Base-by-base conservation (phyloP, 495 filamentous ascomycete species). In the Daldinia loculata region DNA sequence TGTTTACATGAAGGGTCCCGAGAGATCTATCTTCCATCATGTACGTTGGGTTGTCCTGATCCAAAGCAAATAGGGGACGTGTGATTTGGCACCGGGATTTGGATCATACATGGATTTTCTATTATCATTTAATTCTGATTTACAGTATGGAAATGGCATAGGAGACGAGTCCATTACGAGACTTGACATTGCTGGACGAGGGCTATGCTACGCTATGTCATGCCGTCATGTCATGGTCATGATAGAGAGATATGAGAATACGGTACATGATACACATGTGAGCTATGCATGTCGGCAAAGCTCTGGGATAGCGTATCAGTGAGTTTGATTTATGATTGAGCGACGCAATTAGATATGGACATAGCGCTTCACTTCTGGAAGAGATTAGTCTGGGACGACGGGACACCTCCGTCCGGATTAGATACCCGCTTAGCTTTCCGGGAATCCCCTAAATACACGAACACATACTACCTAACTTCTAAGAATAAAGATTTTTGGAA, bases 381-480 rank as follows among this genome's bases (percentile, higher is more conserved):
- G 32, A 24, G 27, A 38, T n/a, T 27, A 53, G 34, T 63, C 48
- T 6, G 32, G 45, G 43, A 50, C 34, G 61, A 45, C 26, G 34
- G 50, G 36, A 17, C 5, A 26, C 29, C 39, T 41, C 56, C 50
- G 39, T 26, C 56, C 34, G 29, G 22, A 22, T 61, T 50, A 30
- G 39, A 55, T 48, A 52, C 36, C 45, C 32, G 48, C 55, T 50
- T 48, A 41, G 39, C 27, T 53, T 19, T 32, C 57, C 38, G 29
- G 43, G 11, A 26, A 27, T 6, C 19, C 56, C 53, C 55, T 34
- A 57, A 38, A 67, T 36, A 61, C 30, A 56, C 64, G 69, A 61
- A 64, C 39, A 67, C 48, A 63, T 41, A 63, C 63, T 65, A 61
- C 50, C 56, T 64, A n/a, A n/a, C n/a, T n/a, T n/a, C n/a, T n/a